Percentiles rank a stretch among this genome's conserved stretches.
phyloP scores from a whole-genome alignment of 768 basidiomycete species.

The Dacryopinax spathularia region DNA sequence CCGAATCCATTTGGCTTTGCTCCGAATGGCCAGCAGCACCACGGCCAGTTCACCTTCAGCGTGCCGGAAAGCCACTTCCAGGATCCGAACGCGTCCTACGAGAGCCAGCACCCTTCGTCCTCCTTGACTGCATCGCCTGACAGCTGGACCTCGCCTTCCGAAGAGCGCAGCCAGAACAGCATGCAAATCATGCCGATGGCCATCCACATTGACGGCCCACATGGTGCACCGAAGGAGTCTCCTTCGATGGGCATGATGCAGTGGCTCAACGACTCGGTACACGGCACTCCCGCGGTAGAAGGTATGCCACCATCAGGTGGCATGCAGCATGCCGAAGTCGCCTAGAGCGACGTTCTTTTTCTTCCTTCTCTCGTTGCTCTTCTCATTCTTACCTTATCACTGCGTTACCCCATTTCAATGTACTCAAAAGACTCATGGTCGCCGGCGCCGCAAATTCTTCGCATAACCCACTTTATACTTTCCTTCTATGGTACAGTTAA shows the following conservation, averaged over 20 bases:
- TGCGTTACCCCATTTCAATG: background rate
- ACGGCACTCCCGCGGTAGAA: background rate
- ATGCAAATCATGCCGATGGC: background rate
- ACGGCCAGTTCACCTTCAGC: background rate
- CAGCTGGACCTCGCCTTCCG: background rate
- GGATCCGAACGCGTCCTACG: background rate
- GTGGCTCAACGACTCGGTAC: background rate
- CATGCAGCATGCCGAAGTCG: background rate
- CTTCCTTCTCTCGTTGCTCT: background rate
- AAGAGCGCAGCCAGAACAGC: conserved; percentile 1
- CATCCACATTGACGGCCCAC: background rate
- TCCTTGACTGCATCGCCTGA: background rate
- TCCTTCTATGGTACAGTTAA: background rate
- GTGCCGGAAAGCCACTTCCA: background rate
- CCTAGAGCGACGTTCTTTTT: background rate
- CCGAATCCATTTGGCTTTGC: conserved; percentile 1
- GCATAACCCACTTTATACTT: conserved; percentile 2
- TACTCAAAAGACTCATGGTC: conserved; percentile 1
- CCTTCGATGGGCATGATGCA: conserved; percentile 3
- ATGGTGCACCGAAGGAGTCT: background rate
- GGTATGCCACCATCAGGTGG: background rate
- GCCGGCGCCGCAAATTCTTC: conserved; percentile 2
- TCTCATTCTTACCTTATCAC: background rate
- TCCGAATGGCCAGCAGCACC: background rate
- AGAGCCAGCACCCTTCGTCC: background rate